A percentile compares a stretch with the other conserved stretches of the same genome.
These are phyloP conservation scores for Psilocybe subaeruginosa DNA, from an alignment of 768 basidiomycete species.

Conservation along the genomic window DNA sequence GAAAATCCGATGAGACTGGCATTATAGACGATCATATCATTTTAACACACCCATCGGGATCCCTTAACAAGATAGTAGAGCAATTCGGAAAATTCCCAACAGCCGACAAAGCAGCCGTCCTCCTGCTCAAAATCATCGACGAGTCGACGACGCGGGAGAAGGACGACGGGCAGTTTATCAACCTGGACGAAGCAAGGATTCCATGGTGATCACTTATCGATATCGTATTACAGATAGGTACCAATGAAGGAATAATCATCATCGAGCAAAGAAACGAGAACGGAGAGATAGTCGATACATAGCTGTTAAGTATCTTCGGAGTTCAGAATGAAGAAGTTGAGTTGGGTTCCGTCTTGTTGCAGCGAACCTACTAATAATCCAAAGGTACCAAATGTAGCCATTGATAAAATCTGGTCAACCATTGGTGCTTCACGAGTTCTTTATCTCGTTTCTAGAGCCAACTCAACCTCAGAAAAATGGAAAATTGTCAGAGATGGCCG, in stretches of 20 bases:
- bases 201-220: not conserved
- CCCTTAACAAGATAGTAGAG: not conserved
- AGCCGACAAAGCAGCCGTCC: not conserved
- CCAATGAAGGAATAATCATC: no score
- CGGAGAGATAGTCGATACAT: no score
- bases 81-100: not conserved
- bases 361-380: no score
- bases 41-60: not conserved
- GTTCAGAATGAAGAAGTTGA: no score
- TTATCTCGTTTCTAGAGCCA: no score
- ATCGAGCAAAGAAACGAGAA: no score
- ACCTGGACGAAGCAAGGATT: slow-evolving; percentile 4
- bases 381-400: no score
- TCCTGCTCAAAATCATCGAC: slow-evolving; percentile 6
- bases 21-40: not conserved
- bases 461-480: not conserved
- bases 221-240: no score
- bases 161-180: slow-evolving; percentile 11
- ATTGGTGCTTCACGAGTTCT: no score
- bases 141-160: slow-evolving; percentile 7
- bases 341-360: no score
- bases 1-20: not conserved
- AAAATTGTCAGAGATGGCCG: not conserved
- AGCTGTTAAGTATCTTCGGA: no score
- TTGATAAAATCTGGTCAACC: no score